These are phyloP conservation scores for Talaromyces piceae DNA, from an alignment of 2,329 filamentous ascomycete species.

Conservation along the genomic window DNA sequence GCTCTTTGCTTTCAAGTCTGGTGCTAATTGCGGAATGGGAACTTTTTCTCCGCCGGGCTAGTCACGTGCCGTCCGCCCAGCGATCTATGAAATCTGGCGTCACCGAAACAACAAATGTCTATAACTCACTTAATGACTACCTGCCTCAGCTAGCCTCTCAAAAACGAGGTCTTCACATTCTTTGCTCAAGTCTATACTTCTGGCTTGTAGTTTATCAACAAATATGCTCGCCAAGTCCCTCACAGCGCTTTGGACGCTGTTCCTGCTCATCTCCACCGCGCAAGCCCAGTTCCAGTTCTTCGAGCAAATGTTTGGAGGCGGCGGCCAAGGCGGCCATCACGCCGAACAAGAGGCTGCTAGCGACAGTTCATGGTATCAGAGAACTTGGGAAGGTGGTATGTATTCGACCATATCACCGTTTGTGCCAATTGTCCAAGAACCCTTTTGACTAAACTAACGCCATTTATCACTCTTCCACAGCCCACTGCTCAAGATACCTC, in stretches of 20 bases:
- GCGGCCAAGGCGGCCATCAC: conserved; percentile 47
- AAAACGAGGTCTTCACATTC: too few relatives aligned
- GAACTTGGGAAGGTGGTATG: conserved; percentile 60
- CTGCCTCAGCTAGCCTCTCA: too few relatives aligned
- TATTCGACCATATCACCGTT: not conserved
- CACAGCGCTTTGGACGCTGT: conserved; percentile 37
- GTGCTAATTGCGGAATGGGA: not conserved
- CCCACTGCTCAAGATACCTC: conserved; percentile 86
- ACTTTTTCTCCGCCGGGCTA: not conserved
- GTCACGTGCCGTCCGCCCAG: not conserved
- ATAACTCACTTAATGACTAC: not conserved
- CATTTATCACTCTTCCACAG: conserved; percentile 36
- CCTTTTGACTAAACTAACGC: not conserved
- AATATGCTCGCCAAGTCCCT: conserved; percentile 22
- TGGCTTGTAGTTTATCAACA: not conserved
- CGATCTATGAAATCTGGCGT: not conserved
- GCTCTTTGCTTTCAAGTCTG: conserved; percentile 1
- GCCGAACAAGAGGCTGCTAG: conserved; percentile 68
- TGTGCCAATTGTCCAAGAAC: not conserved
- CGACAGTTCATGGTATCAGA: conserved; percentile 72
- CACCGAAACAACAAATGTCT: not conserved
- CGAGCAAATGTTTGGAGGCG: conserved; percentile 85
- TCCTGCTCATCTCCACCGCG: conserved; percentile 53
- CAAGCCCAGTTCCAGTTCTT: conserved; percentile 93
- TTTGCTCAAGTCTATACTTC: too few relatives aligned